Base-by-base conservation (phyloP, 2,329 filamentous ascomycete genomes). In the Diplodia seriata region DNA sequence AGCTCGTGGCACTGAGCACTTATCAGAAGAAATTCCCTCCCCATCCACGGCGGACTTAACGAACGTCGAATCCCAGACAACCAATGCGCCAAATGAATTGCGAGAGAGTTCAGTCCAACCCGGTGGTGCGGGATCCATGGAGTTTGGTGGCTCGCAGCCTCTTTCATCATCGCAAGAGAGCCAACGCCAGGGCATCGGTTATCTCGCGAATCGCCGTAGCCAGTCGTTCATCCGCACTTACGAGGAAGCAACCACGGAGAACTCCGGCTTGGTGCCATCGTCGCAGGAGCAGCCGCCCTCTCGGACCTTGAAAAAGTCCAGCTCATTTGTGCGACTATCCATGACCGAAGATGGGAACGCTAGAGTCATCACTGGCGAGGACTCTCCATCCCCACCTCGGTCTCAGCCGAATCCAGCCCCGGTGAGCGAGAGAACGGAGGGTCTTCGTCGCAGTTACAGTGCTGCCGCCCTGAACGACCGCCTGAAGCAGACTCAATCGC, bases 301-400 rank as follows among this genome's bases (percentile, higher is more conserved):
- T 73, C 83, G 70, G 43, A 68, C 77, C 2, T 68, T 80, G 38
- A 79, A 78, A 70, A 77, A 78, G 68, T 71, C 74, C 7, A 76
- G 79, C 50, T 86, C 86, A 59, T 85, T 87, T 33, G 85, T 97
- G 68, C 89, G 93, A 59, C 84, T 97, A 33, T 93, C 92, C 1
- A 88, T 95, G 74, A 95, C 92, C 20, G 85, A 94, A 38, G 93
- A 97, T 75, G 94, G 94, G 72, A 94, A 94, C 75, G 94, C 94
- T n/a, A 91, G 94, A 74, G 85, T 97, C 63, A 87, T 94, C 26
- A 88, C 86, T 18, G 84, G 90, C 66, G 85, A 90, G 70, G 87
- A 90, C 70, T 84, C 85, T 36, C 91, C 91, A 2, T 92, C 90
- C 1, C 90, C 88, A 63, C 87, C 84, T 69, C 83, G 85, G 73